Base-by-base conservation (phyloP, 768 basidiomycete genomes). In the Phylloporus rhodoxanthus region DNA sequence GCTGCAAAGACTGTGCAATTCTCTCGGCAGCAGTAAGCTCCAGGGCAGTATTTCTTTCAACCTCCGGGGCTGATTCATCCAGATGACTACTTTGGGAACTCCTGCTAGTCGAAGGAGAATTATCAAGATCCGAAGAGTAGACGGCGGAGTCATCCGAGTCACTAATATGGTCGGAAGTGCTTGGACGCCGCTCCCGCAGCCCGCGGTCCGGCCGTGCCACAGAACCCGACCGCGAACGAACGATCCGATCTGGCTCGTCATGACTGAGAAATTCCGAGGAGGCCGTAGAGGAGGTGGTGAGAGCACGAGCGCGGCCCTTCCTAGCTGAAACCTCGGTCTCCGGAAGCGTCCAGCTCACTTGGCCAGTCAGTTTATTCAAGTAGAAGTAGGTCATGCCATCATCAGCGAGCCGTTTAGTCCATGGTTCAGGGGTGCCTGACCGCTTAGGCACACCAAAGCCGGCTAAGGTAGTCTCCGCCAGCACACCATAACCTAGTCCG, bases 361-460 rank as follows among this genome's bases (percentile, higher is more conserved):
- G 70, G 13, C 85, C 85, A 51, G 83, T 84, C 20, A 75, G 60
- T 54, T 76, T 82, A 72, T 94, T 93, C 65, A 76, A 65, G 66
- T 87, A 93, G 61, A 80, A 90, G 63, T 87, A 89, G 3, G 85
- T 80, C 69, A 80, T 72, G 30, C 89, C 89, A 57, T 93, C 91
- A 59, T 91, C 89, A 20, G 85, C 85, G 39, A 91, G 73, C 47
- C 81, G 81, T 59, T 79, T 80, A 19, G 83, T 71, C 92, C 92
- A 95, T n/a, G 85, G 85, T 57, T 90, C 85, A 17, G 87, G 85
- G 5, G 80, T 81, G 13, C 78, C 75, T 15, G 78, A 75, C 23
- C 77, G 76, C 42, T 73, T 77, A 17, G 72, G 76, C 26, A 84
- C 59, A 34, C 84, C 85, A 60, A 85, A 84, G 8, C 82, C 83